Percentiles rank a stretch among this genome's conserved stretches.
phyloP scores from a whole-genome alignment of 805 yeast genomes.

The Candida succiphila region DNA sequence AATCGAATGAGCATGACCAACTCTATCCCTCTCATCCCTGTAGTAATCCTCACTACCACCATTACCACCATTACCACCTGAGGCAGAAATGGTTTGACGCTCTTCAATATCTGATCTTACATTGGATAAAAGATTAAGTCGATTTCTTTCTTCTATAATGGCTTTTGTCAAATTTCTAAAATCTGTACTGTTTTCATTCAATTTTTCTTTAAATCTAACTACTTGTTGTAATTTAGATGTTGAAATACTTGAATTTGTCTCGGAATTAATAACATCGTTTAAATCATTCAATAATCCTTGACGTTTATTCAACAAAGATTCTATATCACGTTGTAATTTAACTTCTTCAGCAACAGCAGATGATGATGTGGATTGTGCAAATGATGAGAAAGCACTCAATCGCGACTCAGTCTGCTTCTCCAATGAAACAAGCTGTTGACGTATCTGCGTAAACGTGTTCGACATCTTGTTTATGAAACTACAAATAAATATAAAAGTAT shows the following conservation, averaged over 20 bases:
- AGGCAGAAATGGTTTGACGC: constrained; percentile 35
- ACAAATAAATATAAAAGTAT: no score
- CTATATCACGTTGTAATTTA: constrained; percentile 35
- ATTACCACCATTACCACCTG: constrained; percentile 10
- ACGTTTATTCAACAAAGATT: constrained; percentile 39
- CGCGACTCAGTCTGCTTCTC: constrained; percentile 60
- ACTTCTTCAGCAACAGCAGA: constrained; percentile 39
- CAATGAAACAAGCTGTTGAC: constrained; percentile 57
- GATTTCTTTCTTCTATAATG: constrained; percentile 59
- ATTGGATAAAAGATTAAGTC: constrained; percentile 60
- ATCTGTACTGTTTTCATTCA: constrained; percentile 60
- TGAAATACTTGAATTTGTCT: constrained; percentile 31
- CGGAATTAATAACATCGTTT: constrained; percentile 41
- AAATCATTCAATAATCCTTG: constrained; percentile 32
- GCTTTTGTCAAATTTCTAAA: constrained; percentile 38
- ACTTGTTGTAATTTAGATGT: constrained; percentile 74
- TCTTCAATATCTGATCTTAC: constrained; percentile 75
- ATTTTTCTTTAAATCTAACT: constrained; percentile 68
- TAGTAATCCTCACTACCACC: constrained; percentile 59
- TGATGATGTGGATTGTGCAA: constrained; percentile 40
- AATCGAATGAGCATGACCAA: constrained; percentile 59
- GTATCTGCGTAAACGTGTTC: constrained; percentile 50
- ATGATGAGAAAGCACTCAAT: constrained; percentile 43
- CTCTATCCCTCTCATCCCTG: constrained; percentile 65
- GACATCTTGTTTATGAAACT: no score